Evolutionary conservation across 1,284 basidiomycete genomes (phyloP), one percentile per base, ranked within the genome.

Genomic region (Tetrapyrgos nigripes): DNA sequence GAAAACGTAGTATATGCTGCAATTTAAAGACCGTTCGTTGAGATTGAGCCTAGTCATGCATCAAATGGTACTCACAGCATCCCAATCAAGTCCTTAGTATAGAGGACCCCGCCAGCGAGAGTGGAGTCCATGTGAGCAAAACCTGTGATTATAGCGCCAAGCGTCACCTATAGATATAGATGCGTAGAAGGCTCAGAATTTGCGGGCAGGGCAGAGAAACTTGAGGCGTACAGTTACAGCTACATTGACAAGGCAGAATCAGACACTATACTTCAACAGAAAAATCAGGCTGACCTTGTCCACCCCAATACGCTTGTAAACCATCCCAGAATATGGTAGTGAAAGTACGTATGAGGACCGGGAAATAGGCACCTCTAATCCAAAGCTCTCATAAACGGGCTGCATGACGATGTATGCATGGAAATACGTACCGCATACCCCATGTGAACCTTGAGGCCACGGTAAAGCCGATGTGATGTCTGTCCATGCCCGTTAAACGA

Each of bases 401-500:
- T 10, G n/a, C 26, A 19, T 9, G n/a, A 45, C 11, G 9, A 8
- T n/a, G 43, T 10, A 45, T 14, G n/a, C 35, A 37, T 10, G n/a
- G n/a, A 21, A 27, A 31, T 19, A 50, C 55, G 8, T 44, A 57
- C 55, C 55, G 57, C 64, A 65, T 65, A 52, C 64, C 64, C 64
- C 62, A 65, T 43, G 60, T 62, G 49, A 62, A 60, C 33, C 64
- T 60, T 8, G 60, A 64, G 27, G 62, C 43, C 29, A 65, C 64
- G 31, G 64, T 63, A 53, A 64, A 65, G 11, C 64, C 64, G 53
- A 65, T 65, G 48, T 64, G 62, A 53, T 65, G 64, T 43, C 55
- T 57, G 21, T n/a, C 48, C 9, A 40, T 21, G 31, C 31, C 4
- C 35, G 14, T 10, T 13, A n/a, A 28, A 17, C 21, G 27, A 29